Percentiles rank a stretch among this genome's conserved stretches.
These are phyloP conservation scores for Zygosaccharomyces kombuchaensis DNA, from an alignment of 805 yeast species.

Conservation along the genomic window DNA sequence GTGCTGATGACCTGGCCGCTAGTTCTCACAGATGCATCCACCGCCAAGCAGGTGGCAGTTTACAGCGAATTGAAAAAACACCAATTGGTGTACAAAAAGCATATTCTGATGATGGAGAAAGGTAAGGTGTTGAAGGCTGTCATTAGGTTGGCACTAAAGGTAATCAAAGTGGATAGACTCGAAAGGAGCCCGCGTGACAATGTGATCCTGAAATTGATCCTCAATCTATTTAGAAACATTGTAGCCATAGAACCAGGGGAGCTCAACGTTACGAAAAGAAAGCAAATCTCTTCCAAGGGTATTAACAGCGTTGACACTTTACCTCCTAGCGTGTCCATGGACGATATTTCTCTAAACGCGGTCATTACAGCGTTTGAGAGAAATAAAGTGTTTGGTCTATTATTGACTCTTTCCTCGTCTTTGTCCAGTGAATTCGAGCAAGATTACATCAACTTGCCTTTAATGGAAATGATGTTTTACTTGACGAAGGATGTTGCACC, in stretches of 20 bases:
- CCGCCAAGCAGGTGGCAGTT: conserved; percentile 51
- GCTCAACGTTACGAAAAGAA: conserved; percentile 44
- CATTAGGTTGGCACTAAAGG: conserved; percentile 61
- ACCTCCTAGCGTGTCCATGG: conserved; percentile 54
- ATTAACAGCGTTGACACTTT: conserved; percentile 33
- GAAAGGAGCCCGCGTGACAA: conserved; percentile 70
- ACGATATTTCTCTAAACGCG: conserved; percentile 63
- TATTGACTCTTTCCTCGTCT: conserved; percentile 66
- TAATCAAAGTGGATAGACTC: conserved; percentile 45
- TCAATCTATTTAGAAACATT: conserved; percentile 75
- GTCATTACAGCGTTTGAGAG: conserved; percentile 56
- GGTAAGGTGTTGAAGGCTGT: conserved; percentile 68
- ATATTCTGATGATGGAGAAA: conserved; percentile 50
- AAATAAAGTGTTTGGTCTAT: conserved; percentile 67
- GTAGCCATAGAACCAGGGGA: conserved; percentile 70
- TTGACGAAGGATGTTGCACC: conserved; percentile 54
- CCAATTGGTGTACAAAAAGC: conserved; percentile 68
- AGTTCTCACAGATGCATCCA: conserved; percentile 55
- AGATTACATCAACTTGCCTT: conserved; percentile 52
- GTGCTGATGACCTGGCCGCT: conserved; percentile 87
- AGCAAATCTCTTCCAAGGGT: conserved; percentile 31
- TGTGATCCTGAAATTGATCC: conserved; percentile 63
- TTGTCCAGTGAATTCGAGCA: conserved; percentile 61
- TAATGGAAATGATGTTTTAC: conserved; percentile 66
- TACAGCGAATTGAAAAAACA: conserved; percentile 59